Evolutionary conservation across 169 alveolate species (phyloP).

Genomic region (Pseudocohnilembus persalinus): DNA sequence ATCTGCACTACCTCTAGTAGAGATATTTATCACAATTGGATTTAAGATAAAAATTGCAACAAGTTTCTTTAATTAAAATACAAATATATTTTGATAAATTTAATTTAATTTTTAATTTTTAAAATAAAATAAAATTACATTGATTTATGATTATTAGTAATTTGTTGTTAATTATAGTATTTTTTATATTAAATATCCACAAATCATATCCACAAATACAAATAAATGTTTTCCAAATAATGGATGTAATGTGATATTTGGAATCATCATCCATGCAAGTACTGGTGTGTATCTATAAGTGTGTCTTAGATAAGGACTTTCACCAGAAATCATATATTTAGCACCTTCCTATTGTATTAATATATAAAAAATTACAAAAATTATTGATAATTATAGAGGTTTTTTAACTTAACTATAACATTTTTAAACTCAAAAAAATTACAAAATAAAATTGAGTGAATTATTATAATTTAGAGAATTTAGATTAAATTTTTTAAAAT

Average conservation of each 20-base stretch:
- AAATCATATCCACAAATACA: slow-evolving; percentile 81
- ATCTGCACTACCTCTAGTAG: slow-evolving; percentile 96
- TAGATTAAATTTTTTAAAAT: too few species aligned
- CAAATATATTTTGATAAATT: too few species aligned
- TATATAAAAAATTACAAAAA: too few species aligned
- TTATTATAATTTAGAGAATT: slow-evolving; percentile 59
- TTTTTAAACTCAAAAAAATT: too few species aligned
- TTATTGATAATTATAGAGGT: too few species aligned
- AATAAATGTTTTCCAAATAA: slow-evolving; percentile 91
- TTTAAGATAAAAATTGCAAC: slow-evolving; percentile 87
- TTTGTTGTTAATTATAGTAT: slow-evolving; percentile 52
- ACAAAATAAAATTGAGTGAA: too few species aligned
- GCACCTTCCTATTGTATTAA: slow-evolving; percentile 98
- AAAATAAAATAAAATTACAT: slow-evolving; percentile 42
- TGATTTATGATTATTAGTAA: slow-evolving; percentile 15
- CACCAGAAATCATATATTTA: slow-evolving; percentile 86
- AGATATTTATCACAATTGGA: slow-evolving; percentile 91
- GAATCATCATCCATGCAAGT: slow-evolving; percentile 81
- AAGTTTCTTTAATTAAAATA: slow-evolving; percentile 51
- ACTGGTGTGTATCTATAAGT: slow-evolving; percentile 98
- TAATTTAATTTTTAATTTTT: too few species aligned
- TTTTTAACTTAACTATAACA: too few species aligned
- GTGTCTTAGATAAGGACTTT: slow-evolving; percentile 95
- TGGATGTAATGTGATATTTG: slow-evolving; percentile 65
- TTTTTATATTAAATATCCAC: slow-evolving; percentile 78